phyloP scores from a whole-genome alignment of 768 basidiomycete genomes.

The Fomitopsis serialis region DNA sequence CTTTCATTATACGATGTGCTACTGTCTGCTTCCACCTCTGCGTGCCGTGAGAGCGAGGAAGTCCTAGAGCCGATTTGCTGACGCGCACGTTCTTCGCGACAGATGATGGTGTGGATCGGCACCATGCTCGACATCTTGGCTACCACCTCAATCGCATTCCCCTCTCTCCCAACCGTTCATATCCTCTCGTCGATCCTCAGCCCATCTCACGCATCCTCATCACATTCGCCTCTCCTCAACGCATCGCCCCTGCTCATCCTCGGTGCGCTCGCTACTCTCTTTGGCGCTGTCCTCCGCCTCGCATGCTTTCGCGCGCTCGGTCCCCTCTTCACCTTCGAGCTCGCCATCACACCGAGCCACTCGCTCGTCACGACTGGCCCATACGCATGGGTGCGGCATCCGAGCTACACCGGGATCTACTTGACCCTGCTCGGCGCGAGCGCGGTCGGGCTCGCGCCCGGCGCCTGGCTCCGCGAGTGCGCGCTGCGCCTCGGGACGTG shows the following conservation, averaged over 20 bases:
- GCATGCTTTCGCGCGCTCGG: constrained; percentile 33
- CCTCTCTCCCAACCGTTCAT: constrained; percentile 9
- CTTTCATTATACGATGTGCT: not conserved
- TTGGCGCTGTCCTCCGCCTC: constrained; percentile 30
- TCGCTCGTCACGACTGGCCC: constrained; percentile 33
- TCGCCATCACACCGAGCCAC: constrained; percentile 31
- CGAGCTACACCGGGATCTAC: constrained; percentile 30
- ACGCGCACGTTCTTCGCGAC: not conserved
- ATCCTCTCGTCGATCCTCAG: constrained; percentile 7
- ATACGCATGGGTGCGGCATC: constrained; percentile 37
- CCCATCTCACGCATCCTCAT: not conserved
- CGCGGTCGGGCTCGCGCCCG: constrained; percentile 15
- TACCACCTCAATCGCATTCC: constrained; percentile 13
- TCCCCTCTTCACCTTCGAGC: constrained; percentile 35
- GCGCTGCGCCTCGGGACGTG: constrained; percentile 8
- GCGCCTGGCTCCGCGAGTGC: constrained; percentile 19
- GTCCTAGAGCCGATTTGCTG: too few relatives aligned
- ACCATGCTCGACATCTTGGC: constrained; percentile 17
- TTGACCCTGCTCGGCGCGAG: constrained; percentile 21
- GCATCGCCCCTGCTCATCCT: constrained; percentile 22
- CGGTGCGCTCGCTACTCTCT: constrained; percentile 21
- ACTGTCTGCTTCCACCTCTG: not conserved
- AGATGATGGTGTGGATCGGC: constrained; percentile 19
- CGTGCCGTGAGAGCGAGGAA: too few relatives aligned
- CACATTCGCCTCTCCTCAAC: constrained; percentile 1